Evolutionary conservation across 495 filamentous ascomycete genomes (phyloP).

Genomic region (Podospora australis): DNA sequence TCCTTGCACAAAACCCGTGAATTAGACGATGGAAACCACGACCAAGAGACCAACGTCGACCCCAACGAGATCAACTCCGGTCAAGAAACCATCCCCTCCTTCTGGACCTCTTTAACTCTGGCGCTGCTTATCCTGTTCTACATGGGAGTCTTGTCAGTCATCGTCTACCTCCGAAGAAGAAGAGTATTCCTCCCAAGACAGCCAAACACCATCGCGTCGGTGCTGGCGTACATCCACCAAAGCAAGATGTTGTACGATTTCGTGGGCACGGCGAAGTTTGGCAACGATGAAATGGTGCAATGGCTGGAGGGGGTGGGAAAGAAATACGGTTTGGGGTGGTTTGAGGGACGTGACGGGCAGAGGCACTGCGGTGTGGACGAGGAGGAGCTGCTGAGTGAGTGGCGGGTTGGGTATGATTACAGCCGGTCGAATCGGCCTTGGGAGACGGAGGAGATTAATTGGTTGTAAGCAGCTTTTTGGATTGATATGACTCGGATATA

Average conservation of each 20-base stretch:
- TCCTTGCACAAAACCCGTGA: too few species aligned
- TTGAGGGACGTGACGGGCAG: slow-evolving; percentile 56
- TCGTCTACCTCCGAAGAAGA: slow-evolving; percentile 50
- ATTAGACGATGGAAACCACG: too few species aligned
- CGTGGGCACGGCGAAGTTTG: slow-evolving; percentile 56
- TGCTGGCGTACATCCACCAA: slow-evolving; percentile 68
- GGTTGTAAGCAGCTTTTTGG: too few species aligned
- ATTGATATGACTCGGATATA: too few species aligned
- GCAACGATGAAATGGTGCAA: slow-evolving; percentile 48
- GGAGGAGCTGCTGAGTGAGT: slow-evolving; percentile 56
- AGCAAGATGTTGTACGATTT: slow-evolving; percentile 68
- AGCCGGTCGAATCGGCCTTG: slow-evolving; percentile 38
- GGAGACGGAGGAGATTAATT: slow-evolving; percentile 27
- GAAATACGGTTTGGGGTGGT: slow-evolving; percentile 69
- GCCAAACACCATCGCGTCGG: slow-evolving; percentile 63
- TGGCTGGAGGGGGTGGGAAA: slow-evolving; percentile 49
- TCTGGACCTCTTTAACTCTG: slow-evolving; percentile 52
- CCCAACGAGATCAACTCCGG: slow-evolving; percentile 44
- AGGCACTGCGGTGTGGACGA: slow-evolving; percentile 65
- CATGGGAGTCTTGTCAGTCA: slow-evolving; percentile 43
- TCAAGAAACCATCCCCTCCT: slow-evolving; percentile 55
- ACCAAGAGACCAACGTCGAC: too few species aligned
- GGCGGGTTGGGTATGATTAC: slow-evolving; percentile 52
- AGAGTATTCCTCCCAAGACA: slow-evolving; percentile 64
- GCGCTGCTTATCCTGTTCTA: slow-evolving; percentile 53